Evolutionary conservation across 2,329 filamentous ascomycete species (phyloP).

Genomic region (Dothideomycetes sp.): DNA sequence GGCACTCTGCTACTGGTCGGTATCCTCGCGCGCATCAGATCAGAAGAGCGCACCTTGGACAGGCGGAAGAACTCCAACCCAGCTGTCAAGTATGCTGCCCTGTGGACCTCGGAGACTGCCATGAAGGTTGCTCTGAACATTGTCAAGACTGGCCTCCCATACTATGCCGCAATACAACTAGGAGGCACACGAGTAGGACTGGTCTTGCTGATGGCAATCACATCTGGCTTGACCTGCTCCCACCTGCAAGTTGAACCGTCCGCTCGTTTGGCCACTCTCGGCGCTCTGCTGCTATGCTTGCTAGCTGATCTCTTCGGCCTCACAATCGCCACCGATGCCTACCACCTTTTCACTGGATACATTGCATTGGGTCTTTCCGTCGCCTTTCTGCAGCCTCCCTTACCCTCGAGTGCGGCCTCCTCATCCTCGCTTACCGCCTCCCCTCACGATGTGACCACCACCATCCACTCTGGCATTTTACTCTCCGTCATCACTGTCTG

Average conservation of each 20-base stretch:
- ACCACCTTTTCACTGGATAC: conserved; percentile 33
- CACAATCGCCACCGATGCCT: conserved; percentile 16
- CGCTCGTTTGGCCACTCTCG: conserved; percentile 25
- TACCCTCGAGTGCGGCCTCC: conserved; percentile 18
- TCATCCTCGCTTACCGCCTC: conserved; percentile 6
- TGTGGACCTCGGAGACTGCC: conserved; percentile 1
- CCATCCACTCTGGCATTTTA: conserved; percentile 25
- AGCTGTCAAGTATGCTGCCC: conserved; percentile 1
- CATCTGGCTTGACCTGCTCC: conserved; percentile 31
- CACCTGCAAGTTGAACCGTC: conserved; percentile 12
- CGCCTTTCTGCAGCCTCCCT: conserved; percentile 38
- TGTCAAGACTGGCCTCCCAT: conserved; percentile 32
- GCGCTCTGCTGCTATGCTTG: conserved; percentile 22
- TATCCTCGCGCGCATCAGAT: conserved; percentile 23
- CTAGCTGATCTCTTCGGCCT: conserved; percentile 23
- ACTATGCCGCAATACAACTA: conserved; percentile 45
- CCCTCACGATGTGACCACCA: conserved; percentile 10
- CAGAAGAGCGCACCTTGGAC: conserved; percentile 18
- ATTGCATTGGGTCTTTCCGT: conserved; percentile 34
- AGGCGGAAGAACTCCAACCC: conserved; percentile 17
- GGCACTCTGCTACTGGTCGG: conserved; percentile 35
- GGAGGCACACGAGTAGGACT: conserved; percentile 44
- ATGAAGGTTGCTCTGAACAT: conserved; percentile 5
- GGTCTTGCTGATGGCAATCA: conserved; percentile 35
- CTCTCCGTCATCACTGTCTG: conserved; percentile 27